Evolutionary conservation across 2,329 filamentous ascomycete species (phyloP).

Genomic region (Periglandula ipomoeae): DNA sequence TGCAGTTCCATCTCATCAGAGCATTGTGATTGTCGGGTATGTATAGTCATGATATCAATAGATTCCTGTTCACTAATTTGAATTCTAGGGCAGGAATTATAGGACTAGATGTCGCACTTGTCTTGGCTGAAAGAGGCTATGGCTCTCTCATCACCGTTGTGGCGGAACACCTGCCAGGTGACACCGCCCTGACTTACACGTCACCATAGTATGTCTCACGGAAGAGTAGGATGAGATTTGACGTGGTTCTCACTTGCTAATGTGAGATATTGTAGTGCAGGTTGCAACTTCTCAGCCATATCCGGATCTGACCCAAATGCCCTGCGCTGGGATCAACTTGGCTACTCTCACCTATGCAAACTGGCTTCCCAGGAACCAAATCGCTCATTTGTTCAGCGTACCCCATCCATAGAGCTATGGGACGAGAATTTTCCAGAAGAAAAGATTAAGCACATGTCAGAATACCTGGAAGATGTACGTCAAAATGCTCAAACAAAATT

Average conservation of each 20-base stretch:
- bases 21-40: no score
- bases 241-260: no score
- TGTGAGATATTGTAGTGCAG: no score
- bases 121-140: conserved; percentile 38
- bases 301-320: conserved; percentile 32
- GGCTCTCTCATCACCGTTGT: conserved; percentile 25
- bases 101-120: conserved; percentile 34
- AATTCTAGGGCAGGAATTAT: conserved; percentile 48
- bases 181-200: conserved; percentile 13
- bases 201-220: neutral
- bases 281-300: conserved; percentile 35
- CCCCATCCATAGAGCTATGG: conserved; percentile 31
- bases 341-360: conserved; percentile 27
- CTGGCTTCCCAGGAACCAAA: conserved; percentile 21
- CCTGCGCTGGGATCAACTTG: conserved; percentile 30
- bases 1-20: no score
- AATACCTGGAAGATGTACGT: conserved; percentile 31
- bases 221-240: neutral
- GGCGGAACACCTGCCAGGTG: conserved; percentile 31
- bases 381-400: conserved; percentile 26
- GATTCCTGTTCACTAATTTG: no score
- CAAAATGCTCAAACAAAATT: no score
- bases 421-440: conserved; percentile 27
- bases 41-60: no score
- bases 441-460: conserved; percentile 31